Evolutionary conservation across 164 flowering plant species (phyloP).

Genomic region (Tinospora cordifolia): DNA sequence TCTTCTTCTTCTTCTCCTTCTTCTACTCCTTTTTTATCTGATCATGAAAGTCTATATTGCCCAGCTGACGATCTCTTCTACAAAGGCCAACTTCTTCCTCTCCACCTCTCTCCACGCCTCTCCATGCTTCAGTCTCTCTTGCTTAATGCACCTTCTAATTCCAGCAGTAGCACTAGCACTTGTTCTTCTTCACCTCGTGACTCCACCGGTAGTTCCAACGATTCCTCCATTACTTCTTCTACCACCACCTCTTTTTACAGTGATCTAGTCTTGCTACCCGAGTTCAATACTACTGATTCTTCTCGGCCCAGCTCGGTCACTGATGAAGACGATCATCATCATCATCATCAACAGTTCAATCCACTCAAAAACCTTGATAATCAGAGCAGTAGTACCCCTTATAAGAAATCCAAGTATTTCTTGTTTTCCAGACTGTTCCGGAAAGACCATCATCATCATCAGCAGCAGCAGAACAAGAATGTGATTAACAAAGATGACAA

Average conservation of each 20-base stretch:
- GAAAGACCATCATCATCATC: slow-evolving; percentile 30
- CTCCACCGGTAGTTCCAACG: slow-evolving; percentile 30
- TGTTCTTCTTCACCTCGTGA: not conserved
- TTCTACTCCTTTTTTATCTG: slow-evolving; percentile 22
- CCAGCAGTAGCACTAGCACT: not conserved
- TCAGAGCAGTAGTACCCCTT: too few relatives aligned
- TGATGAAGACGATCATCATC: slow-evolving; percentile 20
- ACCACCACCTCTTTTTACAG: slow-evolving; percentile 38
- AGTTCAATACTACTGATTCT: slow-evolving; percentile 39
- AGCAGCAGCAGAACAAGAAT: not conserved
- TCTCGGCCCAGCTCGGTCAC: slow-evolving; percentile 74
- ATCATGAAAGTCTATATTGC: slow-evolving; percentile 5
- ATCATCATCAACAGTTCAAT: slow-evolving; percentile 6
- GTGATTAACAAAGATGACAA: slow-evolving; percentile 4
- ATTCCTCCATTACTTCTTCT: not conserved
- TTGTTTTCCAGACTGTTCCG: slow-evolving; percentile 55
- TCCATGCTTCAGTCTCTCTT: slow-evolving; percentile 5
- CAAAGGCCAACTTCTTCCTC: slow-evolving; percentile 9
- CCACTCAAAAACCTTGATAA: too few relatives aligned
- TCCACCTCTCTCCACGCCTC: slow-evolving; percentile 8
- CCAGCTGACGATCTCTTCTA: slow-evolving; percentile 9
- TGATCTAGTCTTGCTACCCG: slow-evolving; percentile 30
- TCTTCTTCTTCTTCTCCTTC: slow-evolving; percentile 13
- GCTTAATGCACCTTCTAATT: not conserved
- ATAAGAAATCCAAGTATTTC: slow-evolving; percentile 42